Conservation (phyloP, 495 filamentous ascomycete species). For the Stereocaulon alpinum region DNA sequence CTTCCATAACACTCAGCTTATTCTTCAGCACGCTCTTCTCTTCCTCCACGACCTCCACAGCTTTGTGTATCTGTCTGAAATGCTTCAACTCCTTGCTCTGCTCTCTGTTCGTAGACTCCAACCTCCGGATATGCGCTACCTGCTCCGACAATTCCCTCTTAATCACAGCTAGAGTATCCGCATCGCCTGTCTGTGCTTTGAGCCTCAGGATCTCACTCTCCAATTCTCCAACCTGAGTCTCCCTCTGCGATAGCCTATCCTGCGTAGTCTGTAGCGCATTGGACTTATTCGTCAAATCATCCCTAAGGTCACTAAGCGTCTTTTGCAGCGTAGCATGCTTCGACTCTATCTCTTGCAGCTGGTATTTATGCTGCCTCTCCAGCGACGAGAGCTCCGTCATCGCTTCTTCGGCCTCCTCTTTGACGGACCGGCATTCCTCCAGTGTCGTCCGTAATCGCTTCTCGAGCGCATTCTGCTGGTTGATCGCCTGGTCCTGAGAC, state of each 20-base stretch:
- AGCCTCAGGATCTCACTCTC: conserved; percentile 74
- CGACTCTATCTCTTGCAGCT: conserved; percentile 58
- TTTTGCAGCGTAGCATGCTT: conserved; percentile 57
- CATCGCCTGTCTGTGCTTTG: conserved; percentile 76
- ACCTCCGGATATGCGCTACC: conserved; percentile 71
- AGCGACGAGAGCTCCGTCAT: conserved; percentile 58
- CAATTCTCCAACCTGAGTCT: conserved; percentile 57
- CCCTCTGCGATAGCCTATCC: conserved; percentile 53
- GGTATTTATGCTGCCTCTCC: conserved; percentile 59
- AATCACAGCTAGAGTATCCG: conserved; percentile 69
- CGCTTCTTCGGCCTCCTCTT: conserved; percentile 71
- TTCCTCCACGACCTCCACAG: conserved; percentile 88
- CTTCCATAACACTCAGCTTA: conserved; percentile 63
- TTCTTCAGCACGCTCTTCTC: conserved; percentile 80
- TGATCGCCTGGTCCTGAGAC: conserved; percentile 51
- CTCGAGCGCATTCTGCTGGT: conserved; percentile 61
- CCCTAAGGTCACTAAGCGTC: conserved; percentile 58
- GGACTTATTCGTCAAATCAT: conserved; percentile 57
- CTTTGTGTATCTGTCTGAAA: conserved; percentile 66
- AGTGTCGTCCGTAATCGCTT: conserved; percentile 57
- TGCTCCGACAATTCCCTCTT: conserved; percentile 83
- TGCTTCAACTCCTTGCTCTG: conserved; percentile 72
- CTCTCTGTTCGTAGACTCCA: conserved; percentile 72
- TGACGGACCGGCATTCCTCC: conserved; percentile 58
- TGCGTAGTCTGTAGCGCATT: conserved; percentile 53